Evolutionary conservation across 176 grass and related monocot genomes (phyloP).

Genomic region (Eremochloa ophiuroides): DNA sequence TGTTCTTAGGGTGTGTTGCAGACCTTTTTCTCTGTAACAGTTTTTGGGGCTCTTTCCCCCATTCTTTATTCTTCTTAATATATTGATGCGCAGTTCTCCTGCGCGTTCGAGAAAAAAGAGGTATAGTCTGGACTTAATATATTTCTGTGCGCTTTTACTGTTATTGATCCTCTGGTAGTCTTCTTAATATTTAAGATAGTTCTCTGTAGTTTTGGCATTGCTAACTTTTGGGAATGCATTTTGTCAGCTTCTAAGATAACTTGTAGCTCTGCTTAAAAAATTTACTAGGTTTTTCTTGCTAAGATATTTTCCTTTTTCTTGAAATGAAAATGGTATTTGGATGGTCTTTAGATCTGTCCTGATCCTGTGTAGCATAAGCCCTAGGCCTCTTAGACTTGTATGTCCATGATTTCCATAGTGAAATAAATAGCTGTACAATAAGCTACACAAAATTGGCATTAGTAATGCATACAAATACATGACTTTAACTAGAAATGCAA

Average conservation of each 20-base stretch:
- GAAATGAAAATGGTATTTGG: neutral
- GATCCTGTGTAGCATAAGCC: neutral
- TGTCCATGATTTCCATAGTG: neutral
- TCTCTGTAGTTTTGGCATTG: neutral
- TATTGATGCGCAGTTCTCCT: no score
- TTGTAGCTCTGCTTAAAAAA: neutral
- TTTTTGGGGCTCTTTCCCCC: no score
- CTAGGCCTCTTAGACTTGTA: neutral
- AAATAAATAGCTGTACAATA: neutral
- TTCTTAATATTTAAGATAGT: conserved; percentile 5
- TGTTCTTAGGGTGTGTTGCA: no score
- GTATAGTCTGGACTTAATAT: conserved; percentile 27
- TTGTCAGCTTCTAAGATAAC: neutral
- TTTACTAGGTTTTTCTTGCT: neutral
- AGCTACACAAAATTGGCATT: neutral
- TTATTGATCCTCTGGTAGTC: neutral
- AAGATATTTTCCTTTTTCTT: neutral
- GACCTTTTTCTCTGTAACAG: no score
- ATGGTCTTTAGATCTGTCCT: neutral
- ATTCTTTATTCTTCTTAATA: no score
- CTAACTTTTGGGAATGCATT: neutral
- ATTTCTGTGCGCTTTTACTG: neutral
- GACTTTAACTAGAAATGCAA: neutral
- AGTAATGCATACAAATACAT: neutral
- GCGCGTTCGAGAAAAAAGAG: no score